Percentiles rank a stretch among this genome's conserved stretches.
phyloP scores from a whole-genome alignment of 306 rosid species.

The Phaseolus lunatus region DNA sequence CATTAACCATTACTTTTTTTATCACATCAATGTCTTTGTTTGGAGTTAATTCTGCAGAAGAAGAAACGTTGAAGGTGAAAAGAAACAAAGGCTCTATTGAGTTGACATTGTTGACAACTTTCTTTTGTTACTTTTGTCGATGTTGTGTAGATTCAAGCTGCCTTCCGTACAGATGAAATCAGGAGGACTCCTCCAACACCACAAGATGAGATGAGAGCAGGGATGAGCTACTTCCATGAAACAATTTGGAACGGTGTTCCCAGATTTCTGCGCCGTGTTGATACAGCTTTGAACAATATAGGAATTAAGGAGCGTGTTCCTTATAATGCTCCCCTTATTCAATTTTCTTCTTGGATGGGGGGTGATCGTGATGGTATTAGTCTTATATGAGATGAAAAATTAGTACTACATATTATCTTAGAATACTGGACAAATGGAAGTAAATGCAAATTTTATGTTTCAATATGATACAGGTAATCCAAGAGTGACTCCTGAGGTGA shows the following conservation, averaged over 20 bases:
- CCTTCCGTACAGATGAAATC: slow-evolving; percentile 97
- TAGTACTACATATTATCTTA: not conserved
- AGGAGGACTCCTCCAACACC: slow-evolving; percentile 95
- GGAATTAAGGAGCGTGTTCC: slow-evolving; percentile 95
- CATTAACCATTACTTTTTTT: not conserved
- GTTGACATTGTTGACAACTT: slow-evolving; percentile 8
- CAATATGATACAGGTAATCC: slow-evolving; percentile 81
- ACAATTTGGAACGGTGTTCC: slow-evolving; percentile 98
- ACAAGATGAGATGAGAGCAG: slow-evolving; percentile 99
- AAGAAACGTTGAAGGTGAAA: not conserved
- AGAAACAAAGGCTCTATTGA: slow-evolving; percentile 5
- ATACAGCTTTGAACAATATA: slow-evolving; percentile 91
- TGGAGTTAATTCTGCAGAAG: slow-evolving; percentile 15
- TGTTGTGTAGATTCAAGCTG: slow-evolving; percentile 88
- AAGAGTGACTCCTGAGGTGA: slow-evolving; percentile 97
- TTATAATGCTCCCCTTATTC: slow-evolving; percentile 95
- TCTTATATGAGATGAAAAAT: slow-evolving; percentile 14
- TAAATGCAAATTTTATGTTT: slow-evolving; percentile 1
- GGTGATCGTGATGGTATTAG: slow-evolving; percentile 97
- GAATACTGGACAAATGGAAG: not conserved
- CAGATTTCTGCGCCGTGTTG: slow-evolving; percentile 90
- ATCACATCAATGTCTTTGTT: not conserved
- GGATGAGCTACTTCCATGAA: slow-evolving; percentile 99
- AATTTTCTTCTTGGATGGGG: slow-evolving; percentile 99
- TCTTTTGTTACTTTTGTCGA: slow-evolving; percentile 23